phyloP scores from a whole-genome alignment of 2,329 filamentous ascomycete genomes.

The Cytospora schulzeri region DNA sequence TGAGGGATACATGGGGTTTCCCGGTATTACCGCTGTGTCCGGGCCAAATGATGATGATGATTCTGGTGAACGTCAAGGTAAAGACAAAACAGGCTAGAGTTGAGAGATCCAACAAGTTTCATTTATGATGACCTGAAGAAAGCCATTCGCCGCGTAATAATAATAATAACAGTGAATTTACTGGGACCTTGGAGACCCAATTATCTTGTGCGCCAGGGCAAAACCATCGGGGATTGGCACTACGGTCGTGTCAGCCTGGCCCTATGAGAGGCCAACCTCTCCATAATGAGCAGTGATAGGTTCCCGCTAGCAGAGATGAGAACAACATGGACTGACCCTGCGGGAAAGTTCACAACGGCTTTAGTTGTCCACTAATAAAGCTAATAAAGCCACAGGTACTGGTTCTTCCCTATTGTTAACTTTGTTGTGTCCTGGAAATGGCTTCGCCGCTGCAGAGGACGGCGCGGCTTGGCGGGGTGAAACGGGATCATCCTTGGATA shows the following conservation, averaged over 20 bases:
- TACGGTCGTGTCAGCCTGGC: conserved; percentile 5
- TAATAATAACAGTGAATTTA: background rate
- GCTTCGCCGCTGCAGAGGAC: conserved; percentile 11
- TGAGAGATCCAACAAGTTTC: background rate
- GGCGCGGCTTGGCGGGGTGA: conserved; percentile 6
- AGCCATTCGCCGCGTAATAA: background rate
- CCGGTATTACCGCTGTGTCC: background rate
- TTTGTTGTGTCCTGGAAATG: conserved; percentile 10
- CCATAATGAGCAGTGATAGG: conserved; percentile 16
- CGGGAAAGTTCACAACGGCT: conserved; percentile 4
- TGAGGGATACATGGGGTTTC: background rate
- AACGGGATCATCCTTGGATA: conserved; percentile 14
- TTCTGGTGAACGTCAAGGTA: background rate
- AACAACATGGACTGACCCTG: conserved; percentile 12
- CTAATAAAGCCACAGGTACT: background rate
- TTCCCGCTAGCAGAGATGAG: conserved; percentile 17
- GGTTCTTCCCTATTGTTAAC: conserved; percentile 4
- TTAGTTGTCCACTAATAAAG: conserved; percentile 12
- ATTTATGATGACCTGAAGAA: background rate
- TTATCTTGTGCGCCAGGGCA: background rate
- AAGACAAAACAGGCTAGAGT: background rate
- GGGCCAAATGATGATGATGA: background rate
- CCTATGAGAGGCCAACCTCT: conserved; percentile 19
- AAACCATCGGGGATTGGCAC: background rate
- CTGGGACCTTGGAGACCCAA: background rate